Conservation (phyloP, 2,329 filamentous ascomycete genomes). For the Calonectria naviculata region DNA sequence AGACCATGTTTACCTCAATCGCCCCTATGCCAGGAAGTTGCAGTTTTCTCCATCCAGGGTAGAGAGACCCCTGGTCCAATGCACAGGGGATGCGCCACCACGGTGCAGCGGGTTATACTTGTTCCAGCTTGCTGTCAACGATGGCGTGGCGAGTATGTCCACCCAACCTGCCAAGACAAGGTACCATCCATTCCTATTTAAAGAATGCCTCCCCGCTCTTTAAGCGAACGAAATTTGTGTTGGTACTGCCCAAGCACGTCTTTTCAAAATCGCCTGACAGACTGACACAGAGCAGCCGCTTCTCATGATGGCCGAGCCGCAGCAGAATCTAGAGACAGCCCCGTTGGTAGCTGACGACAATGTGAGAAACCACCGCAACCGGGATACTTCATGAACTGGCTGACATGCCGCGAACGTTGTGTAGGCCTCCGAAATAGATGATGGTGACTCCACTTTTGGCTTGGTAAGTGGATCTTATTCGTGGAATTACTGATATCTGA, state of each 20-base stretch:
- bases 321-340: background rate
- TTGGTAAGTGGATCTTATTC: background rate
- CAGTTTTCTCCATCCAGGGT: no score
- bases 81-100: background rate
- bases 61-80: background rate
- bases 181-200: background rate
- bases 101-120: background rate
- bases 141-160: no score
- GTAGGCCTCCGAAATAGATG: conserved; percentile 5
- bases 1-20: no score
- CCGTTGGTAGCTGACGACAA: conserved; percentile 4
- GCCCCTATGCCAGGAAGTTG: no score
- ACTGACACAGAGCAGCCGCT: background rate
- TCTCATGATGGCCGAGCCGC: background rate
- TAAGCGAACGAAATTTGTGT: background rate
- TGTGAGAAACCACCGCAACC: background rate
- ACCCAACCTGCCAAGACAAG: background rate
- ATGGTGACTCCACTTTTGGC: conserved; percentile 18
- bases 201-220: background rate
- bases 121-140: background rate
- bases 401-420: background rate
- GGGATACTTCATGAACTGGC: background rate
- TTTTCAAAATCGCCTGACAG: background rate
- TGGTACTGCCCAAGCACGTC: background rate
- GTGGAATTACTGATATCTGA: background rate